Conservation (phyloP, 2,329 filamentous ascomycete genomes). For the Xylariaceae sp. region DNA sequence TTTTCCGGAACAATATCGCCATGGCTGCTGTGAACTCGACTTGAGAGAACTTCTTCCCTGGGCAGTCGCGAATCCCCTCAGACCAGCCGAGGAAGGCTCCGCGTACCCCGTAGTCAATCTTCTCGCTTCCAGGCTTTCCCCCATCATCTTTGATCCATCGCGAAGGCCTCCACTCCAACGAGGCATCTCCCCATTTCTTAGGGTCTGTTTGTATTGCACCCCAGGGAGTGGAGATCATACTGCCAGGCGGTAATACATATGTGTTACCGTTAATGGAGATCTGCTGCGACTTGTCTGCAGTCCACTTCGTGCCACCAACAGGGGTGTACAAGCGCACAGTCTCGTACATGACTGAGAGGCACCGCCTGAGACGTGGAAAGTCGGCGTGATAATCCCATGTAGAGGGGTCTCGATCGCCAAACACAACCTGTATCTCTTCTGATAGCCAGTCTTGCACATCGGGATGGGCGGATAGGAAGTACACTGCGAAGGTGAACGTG, state of each 20-base stretch:
- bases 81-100: slow-evolving; percentile 28
- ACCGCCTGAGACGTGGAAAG: slow-evolving; percentile 5
- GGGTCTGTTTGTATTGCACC: slow-evolving; percentile 5
- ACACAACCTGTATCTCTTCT: not conserved
- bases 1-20: slow-evolving; percentile 8
- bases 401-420: not conserved
- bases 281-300: not conserved
- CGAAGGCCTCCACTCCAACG: slow-evolving; percentile 2
- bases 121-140: slow-evolving; percentile 5
- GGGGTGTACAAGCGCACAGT: slow-evolving; percentile 9
- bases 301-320: slow-evolving; percentile 6
- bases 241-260: not conserved
- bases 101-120: slow-evolving; percentile 7
- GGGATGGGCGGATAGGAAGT: slow-evolving; percentile 18
- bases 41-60: slow-evolving; percentile 30
- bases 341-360: slow-evolving; percentile 4
- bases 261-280: slow-evolving; percentile 1
- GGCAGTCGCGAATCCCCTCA: slow-evolving; percentile 27
- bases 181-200: slow-evolving; percentile 1
- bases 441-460: slow-evolving; percentile 13
- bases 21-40: slow-evolving; percentile 29
- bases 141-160: slow-evolving; percentile 2
- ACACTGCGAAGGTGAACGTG: slow-evolving; percentile 17
- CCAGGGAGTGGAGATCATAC: slow-evolving; percentile 5
- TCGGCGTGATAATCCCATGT: slow-evolving; percentile 3